phyloP scores from a whole-genome alignment of 2,329 filamentous ascomycete species.

The Neonectria sp. region DNA sequence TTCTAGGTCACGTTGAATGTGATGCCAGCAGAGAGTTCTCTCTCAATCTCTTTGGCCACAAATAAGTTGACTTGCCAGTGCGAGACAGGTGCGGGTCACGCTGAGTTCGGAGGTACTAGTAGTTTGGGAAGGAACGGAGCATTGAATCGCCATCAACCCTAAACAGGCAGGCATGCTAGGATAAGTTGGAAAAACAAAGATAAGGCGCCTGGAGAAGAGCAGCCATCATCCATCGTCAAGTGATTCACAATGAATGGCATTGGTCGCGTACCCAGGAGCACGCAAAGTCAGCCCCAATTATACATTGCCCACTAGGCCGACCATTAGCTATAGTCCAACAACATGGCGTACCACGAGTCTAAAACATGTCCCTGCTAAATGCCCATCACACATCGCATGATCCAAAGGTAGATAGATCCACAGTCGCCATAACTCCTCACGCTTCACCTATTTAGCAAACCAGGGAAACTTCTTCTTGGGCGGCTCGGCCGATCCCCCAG shows the following conservation, averaged over 20 bases:
- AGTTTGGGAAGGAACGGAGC: not conserved
- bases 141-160: not conserved
- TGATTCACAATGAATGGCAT: slow-evolving; percentile 16
- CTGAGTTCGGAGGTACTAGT: not conserved
- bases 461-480: slow-evolving; percentile 77
- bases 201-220: not conserved
- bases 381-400: slow-evolving; percentile 24
- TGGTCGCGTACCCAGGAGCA: slow-evolving; percentile 28
- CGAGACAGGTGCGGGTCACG: not conserved
- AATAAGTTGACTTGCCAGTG: not conserved
- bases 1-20: not conserved
- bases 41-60: too few species aligned
- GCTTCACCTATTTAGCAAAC: slow-evolving; percentile 66
- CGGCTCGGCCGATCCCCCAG: slow-evolving; percentile 61
- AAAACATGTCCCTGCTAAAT: slow-evolving; percentile 38
- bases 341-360: slow-evolving; percentile 38
- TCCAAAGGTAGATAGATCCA: slow-evolving; percentile 30
- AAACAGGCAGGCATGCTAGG: not conserved
- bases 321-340: slow-evolving; percentile 31
- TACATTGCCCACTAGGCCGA: slow-evolving; percentile 22
- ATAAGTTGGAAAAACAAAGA: not conserved
- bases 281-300: slow-evolving; percentile 24
- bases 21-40: not conserved
- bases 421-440: slow-evolving; percentile 46
- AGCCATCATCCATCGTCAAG: not conserved